These are phyloP conservation scores for Penicillium janthinellum DNA, from an alignment of 2,329 filamentous ascomycete genomes.

Conservation along the genomic window DNA sequence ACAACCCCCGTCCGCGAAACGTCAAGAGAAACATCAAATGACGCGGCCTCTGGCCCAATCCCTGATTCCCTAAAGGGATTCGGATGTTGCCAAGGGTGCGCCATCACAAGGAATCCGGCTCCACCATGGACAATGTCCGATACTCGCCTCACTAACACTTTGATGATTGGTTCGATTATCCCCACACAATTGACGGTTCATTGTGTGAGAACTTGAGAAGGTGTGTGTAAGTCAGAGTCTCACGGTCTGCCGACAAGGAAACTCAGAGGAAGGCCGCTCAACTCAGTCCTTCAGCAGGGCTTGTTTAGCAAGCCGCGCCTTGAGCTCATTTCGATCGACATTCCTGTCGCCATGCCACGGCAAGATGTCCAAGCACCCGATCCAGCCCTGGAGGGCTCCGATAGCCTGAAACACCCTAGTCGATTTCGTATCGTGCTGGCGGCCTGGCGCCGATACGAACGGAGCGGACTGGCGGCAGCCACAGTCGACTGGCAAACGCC, in stretches of 20 bases:
- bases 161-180: constrained; percentile 10
- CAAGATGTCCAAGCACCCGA: not conserved
- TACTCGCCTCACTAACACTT: not conserved
- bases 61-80: constrained; percentile 9
- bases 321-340: not conserved
- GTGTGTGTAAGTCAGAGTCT: not conserved
- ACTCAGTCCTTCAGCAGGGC: not conserved
- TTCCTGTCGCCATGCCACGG: not conserved
- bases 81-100: constrained; percentile 5
- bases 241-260: not conserved
- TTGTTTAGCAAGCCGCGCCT: too few species aligned
- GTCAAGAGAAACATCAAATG: constrained; percentile 11
- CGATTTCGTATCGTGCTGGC: not conserved
- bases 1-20: not conserved
- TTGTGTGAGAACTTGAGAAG: not conserved
- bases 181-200: constrained; percentile 9
- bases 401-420: not conserved
- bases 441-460: not conserved
- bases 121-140: constrained; percentile 17
- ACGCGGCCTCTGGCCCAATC: constrained; percentile 17
- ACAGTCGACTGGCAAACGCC: not conserved
- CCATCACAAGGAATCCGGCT: constrained; percentile 7
- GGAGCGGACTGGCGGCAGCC: not conserved
- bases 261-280: not conserved
- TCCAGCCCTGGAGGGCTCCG: not conserved